Evolutionary conservation across 805 yeast species (phyloP).

Genomic region (Candida rishiriensis): DNA sequence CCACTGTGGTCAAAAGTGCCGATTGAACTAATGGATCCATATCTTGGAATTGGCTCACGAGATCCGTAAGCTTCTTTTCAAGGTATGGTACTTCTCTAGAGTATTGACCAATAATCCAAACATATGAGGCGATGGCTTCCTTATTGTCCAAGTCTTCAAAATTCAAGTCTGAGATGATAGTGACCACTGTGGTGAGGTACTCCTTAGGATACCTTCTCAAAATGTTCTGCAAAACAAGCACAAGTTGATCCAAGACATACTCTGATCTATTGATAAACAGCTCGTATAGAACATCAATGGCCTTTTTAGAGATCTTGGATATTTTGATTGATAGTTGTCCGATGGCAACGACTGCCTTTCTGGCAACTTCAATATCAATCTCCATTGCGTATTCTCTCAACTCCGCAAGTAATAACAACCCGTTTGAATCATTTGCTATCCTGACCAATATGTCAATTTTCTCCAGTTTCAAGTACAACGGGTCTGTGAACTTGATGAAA

Average conservation of each 20-base stretch:
- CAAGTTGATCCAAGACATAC: constrained; percentile 56
- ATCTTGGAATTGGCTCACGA: constrained; percentile 51
- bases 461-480: constrained; percentile 71
- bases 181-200: constrained; percentile 47
- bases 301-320: constrained; percentile 46
- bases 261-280: constrained; percentile 60
- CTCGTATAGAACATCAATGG: constrained; percentile 56
- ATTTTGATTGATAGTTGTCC: constrained; percentile 70
- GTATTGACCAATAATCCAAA: constrained; percentile 73
- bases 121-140: constrained; percentile 54
- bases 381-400: constrained; percentile 80
- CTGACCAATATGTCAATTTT: constrained; percentile 73
- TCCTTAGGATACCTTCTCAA: constrained; percentile 61
- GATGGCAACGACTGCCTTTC: constrained; percentile 59
- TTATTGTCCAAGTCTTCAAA: constrained; percentile 42
- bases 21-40: constrained; percentile 60
- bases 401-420: constrained; percentile 58
- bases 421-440: constrained; percentile 57
- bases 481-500: constrained; percentile 83
- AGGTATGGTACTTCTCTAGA: constrained; percentile 55
- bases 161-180: constrained; percentile 44
- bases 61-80: constrained; percentile 38
- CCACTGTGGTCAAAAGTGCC: constrained; percentile 55
- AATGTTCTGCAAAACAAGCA: constrained; percentile 58
- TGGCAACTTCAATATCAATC: constrained; percentile 74